A percentile compares a stretch with the other conserved stretches of the same genome.
Conservation (phyloP, 805 yeast genomes). For the Sugiyamaella floridensis region DNA sequence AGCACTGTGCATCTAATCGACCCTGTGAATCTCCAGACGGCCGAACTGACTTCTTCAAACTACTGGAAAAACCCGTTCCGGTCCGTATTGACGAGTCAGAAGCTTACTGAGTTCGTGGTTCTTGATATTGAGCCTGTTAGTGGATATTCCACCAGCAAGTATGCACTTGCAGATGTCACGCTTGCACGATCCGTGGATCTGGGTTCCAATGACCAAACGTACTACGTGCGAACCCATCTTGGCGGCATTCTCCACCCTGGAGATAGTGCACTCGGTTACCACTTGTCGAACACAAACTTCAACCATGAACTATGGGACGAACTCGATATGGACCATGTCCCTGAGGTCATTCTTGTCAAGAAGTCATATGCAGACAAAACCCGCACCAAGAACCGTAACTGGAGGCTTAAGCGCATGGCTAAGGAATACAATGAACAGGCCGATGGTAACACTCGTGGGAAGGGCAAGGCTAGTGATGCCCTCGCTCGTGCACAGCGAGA, state of each 20-base stretch:
- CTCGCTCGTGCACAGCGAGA: conserved; percentile 57
- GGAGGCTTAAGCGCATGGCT: conserved; percentile 89
- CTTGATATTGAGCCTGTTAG: conserved; percentile 66
- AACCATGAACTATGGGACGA: conserved; percentile 81
- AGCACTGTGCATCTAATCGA: conserved; percentile 83
- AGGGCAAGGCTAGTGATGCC: conserved; percentile 69
- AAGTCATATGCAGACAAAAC: conserved; percentile 18
- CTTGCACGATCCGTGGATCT: conserved; percentile 84
- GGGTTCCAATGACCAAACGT: conserved; percentile 78
- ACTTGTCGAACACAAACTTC: conserved; percentile 74
- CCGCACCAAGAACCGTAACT: conserved; percentile 12
- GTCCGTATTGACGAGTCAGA: conserved; percentile 60
- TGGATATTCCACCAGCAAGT: conserved; percentile 64
- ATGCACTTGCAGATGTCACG: conserved; percentile 82
- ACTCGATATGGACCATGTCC: conserved; percentile 53
- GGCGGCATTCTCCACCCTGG: conserved; percentile 97
- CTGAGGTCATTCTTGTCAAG: conserved; percentile 73
- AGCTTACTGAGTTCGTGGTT: conserved; percentile 79
- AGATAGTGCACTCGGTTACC: conserved; percentile 90
- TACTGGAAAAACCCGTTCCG: conserved; percentile 82
- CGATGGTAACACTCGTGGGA: conserved; percentile 55
- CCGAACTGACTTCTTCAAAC: conserved; percentile 61
- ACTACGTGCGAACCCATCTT: conserved; percentile 80
- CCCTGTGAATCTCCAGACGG: conserved; percentile 69
- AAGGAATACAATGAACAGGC: conserved; percentile 71